phyloP scores from a whole-genome alignment of 495 filamentous ascomycete genomes.

The Neurospora pannonica region DNA sequence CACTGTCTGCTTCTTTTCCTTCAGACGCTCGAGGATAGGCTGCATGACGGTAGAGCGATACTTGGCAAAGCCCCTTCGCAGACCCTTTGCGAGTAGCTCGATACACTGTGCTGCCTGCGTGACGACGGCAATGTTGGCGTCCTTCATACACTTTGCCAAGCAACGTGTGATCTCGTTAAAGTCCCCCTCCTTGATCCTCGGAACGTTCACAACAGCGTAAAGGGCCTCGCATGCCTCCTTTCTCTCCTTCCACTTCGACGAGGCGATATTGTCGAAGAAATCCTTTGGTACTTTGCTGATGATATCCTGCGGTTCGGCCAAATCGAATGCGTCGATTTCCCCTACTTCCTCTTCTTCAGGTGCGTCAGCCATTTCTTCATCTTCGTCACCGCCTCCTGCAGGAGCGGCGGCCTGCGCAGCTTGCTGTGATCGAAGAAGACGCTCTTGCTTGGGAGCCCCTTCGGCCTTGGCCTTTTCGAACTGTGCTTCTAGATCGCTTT shows the following conservation, averaged over 20 bases:
- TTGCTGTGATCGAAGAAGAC: conserved; percentile 83
- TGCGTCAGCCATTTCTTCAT: conserved; percentile 44
- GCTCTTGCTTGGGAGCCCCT: conserved; percentile 76
- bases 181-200: conserved; percentile 82
- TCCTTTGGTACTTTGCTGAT: conserved; percentile 72
- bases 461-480: conserved; percentile 92
- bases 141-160: conserved; percentile 94
- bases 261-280: conserved; percentile 71
- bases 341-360: conserved; percentile 58
- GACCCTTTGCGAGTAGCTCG: conserved; percentile 80
- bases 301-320: conserved; percentile 85
- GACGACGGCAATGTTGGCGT: conserved; percentile 93
- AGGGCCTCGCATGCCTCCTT: conserved; percentile 89
- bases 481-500: conserved; percentile 84
- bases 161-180: conserved; percentile 74
- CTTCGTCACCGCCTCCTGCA: conserved; percentile 44
- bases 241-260: conserved; percentile 96
- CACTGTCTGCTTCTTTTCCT: conserved; percentile 91
- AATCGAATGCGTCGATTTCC: conserved; percentile 74
- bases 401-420: conserved; percentile 64
- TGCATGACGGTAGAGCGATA: conserved; percentile 69
- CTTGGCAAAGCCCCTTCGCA: conserved; percentile 69
- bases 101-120: conserved; percentile 91
- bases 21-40: conserved; percentile 87
- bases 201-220: conserved; percentile 67